These are phyloP conservation scores for Saccharomyces hybrid DNA, from an alignment of 1,139 yeast genomes.

Conservation along the genomic window DNA sequence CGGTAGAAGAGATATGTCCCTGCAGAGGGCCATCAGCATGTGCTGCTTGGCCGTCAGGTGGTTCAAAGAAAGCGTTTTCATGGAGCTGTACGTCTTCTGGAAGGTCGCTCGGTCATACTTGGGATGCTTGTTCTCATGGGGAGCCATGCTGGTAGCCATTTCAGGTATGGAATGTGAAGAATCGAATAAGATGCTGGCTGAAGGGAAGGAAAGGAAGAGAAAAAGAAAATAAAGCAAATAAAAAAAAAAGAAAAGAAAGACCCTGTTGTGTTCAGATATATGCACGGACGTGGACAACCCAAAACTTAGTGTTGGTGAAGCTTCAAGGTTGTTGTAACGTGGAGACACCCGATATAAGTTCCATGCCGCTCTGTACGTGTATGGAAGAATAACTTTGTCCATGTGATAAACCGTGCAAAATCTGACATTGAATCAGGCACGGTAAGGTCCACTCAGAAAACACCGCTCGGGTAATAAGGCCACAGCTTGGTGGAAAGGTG, in stretches of 20 bases:
- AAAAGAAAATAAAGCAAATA: not conserved
- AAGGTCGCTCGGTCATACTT: slow-evolving; percentile 3
- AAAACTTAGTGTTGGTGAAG: not conserved
- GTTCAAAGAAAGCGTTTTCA: slow-evolving; percentile 26
- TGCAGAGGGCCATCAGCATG: slow-evolving; percentile 59
- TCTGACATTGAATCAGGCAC: not conserved
- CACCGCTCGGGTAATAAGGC: not conserved
- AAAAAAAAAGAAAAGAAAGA: not conserved
- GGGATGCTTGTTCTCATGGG: not conserved
- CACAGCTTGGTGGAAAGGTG: not conserved
- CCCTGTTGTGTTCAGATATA: not conserved
- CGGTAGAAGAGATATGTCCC: slow-evolving; percentile 66
- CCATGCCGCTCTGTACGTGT: not conserved
- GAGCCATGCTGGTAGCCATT: not conserved
- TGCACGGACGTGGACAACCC: not conserved
- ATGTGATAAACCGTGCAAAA: not conserved
- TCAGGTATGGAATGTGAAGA: not conserved
- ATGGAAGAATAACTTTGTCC: not conserved
- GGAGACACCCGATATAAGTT: not conserved
- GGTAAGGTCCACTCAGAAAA: not conserved
- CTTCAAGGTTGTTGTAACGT: not conserved
- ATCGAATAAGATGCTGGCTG: not conserved
- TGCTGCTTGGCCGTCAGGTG: slow-evolving; percentile 67
- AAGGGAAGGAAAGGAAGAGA: not conserved
- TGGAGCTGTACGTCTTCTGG: slow-evolving; percentile 18